phyloP scores from a whole-genome alignment of 441 rosid genomes.

The Jatropha podagrica region DNA sequence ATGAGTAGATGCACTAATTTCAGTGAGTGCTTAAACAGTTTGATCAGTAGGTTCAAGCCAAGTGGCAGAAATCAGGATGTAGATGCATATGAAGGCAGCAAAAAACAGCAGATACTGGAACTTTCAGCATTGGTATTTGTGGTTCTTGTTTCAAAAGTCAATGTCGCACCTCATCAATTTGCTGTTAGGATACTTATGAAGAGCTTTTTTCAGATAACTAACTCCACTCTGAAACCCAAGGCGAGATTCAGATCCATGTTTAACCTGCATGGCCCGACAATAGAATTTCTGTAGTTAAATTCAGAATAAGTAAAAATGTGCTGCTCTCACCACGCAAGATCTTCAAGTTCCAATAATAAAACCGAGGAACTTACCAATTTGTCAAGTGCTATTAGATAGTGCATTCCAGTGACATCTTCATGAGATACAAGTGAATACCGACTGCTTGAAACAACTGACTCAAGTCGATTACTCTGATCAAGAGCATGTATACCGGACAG shows the following conservation, averaged over 20 bases:
- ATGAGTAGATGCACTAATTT: neutral
- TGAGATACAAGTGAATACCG: constrained; percentile 50
- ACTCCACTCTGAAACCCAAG: constrained; percentile 75
- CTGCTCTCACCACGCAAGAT: constrained; percentile 11
- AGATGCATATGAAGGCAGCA: neutral
- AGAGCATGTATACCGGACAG: constrained; percentile 78
- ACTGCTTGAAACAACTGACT: constrained; percentile 57
- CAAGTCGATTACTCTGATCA: constrained; percentile 67
- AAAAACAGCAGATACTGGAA: constrained; percentile 10
- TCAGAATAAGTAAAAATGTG: constrained; percentile 7
- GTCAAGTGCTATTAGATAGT: constrained; percentile 73
- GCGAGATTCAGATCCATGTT: constrained; percentile 54
- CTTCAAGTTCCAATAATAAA: constrained; percentile 19
- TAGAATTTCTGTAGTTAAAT: constrained; percentile 5
- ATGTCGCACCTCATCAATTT: constrained; percentile 62
- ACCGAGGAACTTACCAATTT: constrained; percentile 63
- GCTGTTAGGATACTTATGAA: constrained; percentile 82
- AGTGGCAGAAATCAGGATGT: neutral
- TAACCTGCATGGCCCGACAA: constrained; percentile 50
- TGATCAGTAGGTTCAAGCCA: neutral
- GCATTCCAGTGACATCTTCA: constrained; percentile 64
- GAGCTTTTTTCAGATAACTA: constrained; percentile 70
- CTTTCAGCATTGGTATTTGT: constrained; percentile 7
- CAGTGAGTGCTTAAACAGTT: neutral
- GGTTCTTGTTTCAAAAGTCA: constrained; percentile 13